Evolutionary conservation across 257 asterid genomes (phyloP), one percentile per base, ranked within the genome.

Genomic region (Ilex asprella): DNA sequence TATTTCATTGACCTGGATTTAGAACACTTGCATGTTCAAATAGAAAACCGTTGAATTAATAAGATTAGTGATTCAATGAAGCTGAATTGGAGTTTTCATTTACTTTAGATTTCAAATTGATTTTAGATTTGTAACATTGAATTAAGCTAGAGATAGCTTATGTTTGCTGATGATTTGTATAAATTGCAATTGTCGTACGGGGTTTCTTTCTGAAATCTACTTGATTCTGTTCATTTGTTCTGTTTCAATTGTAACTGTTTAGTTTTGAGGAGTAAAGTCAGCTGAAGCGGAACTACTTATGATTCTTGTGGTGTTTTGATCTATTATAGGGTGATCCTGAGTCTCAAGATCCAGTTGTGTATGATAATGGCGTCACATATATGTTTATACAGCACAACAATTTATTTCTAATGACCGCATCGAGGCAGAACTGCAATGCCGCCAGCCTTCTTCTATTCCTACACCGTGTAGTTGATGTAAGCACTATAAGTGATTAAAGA

Each of bases 351-450:
- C 99, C 99, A 35, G 95, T 93, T 64, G 99, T 84, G 49, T 60
- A 81, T 63, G 99, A 93, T 62, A 76, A 70, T 76, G 99, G 99
- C 30, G 87, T 93, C 39, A 85, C 95, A 49, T 93, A 93, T 72
- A 93, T 93, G 99, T 93, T 81, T 76, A 83, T 93, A 75, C 99
- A 85, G 62, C 99, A 93, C 83, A 93, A 69, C 85, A 93, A 93
- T 84, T 94, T 93, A 64, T 93, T 89, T 78, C 95, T 93, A 66
- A 89, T 93, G 99, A 90, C 82, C 64, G 99, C 99, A 27, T 76
- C 99, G 3, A 79, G 99, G 79, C 96, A 89, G 82, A 93, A 93
- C 76, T 89, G 99, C 76, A 93, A 93, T 84, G 99, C 99, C 39
- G 96, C 97, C 50, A 89, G 99, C 86, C 89, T 89, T 61, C 77